Conservation (phyloP, 2,329 filamentous ascomycete genomes). For the Pleurostoma richardsiae region DNA sequence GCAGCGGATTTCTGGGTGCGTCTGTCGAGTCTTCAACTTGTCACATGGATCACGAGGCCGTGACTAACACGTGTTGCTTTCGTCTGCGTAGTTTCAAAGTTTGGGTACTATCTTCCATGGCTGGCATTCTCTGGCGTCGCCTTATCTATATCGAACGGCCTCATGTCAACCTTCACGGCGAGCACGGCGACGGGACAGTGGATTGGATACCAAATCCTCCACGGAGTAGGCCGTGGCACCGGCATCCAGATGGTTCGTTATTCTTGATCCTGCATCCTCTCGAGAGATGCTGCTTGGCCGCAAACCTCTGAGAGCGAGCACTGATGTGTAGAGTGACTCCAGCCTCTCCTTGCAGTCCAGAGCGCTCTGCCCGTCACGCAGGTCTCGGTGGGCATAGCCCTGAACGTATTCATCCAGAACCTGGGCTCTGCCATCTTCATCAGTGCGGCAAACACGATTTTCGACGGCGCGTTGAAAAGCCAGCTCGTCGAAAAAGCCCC, state of each 20-base stretch:
- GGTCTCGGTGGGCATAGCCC: constrained; percentile 16
- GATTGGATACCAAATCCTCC: constrained; percentile 11
- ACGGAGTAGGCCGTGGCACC: constrained; percentile 9
- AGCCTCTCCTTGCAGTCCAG: constrained; percentile 18
- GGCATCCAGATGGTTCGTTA: constrained; percentile 3
- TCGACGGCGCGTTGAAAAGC: constrained; percentile 15
- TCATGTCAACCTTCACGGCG: constrained; percentile 9
- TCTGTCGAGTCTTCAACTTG: not conserved
- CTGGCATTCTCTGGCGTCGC: constrained; percentile 4
- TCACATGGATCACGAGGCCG: not conserved
- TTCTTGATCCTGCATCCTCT: not conserved
- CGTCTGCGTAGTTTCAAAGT: constrained; percentile 3
- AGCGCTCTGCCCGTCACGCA: constrained; percentile 13
- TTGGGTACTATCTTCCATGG: constrained; percentile 13
- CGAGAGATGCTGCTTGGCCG: not conserved
- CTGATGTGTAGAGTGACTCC: no score
- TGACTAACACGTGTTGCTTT: not conserved
- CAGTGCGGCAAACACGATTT: constrained; percentile 16
- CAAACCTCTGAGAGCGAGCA: no score
- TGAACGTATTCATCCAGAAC: constrained; percentile 17
- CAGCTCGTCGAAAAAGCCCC: constrained; percentile 18
- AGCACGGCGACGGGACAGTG: constrained; percentile 7
- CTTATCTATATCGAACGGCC: constrained; percentile 7
- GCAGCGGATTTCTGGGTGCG: not conserved
- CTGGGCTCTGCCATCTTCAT: constrained; percentile 17